Evolutionary conservation across 495 filamentous ascomycete genomes (phyloP), one percentile per base, ranked within the genome.

Genomic region (Aspergillus kassunensis): DNA sequence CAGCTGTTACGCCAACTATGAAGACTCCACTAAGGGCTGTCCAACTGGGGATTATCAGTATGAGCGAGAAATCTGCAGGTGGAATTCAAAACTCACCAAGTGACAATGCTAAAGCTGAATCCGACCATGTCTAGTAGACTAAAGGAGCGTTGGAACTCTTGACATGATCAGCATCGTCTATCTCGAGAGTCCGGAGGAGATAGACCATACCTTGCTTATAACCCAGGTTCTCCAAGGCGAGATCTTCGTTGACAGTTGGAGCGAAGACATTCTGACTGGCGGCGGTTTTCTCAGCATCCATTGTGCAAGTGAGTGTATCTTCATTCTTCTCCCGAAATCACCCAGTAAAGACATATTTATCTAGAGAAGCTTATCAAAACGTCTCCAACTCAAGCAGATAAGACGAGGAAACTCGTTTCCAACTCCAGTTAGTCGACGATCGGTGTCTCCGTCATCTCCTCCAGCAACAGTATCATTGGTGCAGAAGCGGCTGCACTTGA

Each of bases 61-160:
- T 27, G 6, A 12, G 9, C 4, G 18, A 2, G 0, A 21, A 30
- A n/a, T n/a, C n/a, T n/a, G n/a, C n/a, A n/a, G n/a, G n/a, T n/a
- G n/a, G n/a, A n/a, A n/a, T n/a, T n/a, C n/a, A n/a, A n/a, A n/a
- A 29, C 63, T 48, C 46, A 76, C 74, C 69, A 71, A 39, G 78
- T 80, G n/a, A 83, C 78, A 39, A 83, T 76, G 45, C 71, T 77
- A 61, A 83, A 82, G 45, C 70, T 75, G 62, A 83, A 82, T 3
- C 78, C 80, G 41, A 83, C 69, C 79, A 83, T 83, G 41, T 76
- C 77, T 29, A 83, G 57, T 36, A 82, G 54, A n/a, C 80, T 70
- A 47, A 80, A 83, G 9, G 76, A 76, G 12, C 80, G 72, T 54
- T 79, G 80, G 53, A 82, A 69, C 62, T 82, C 80, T 79, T 43